Base-by-base conservation (phyloP, 208 protist genomes). In the Trypanosoma mega region DNA sequence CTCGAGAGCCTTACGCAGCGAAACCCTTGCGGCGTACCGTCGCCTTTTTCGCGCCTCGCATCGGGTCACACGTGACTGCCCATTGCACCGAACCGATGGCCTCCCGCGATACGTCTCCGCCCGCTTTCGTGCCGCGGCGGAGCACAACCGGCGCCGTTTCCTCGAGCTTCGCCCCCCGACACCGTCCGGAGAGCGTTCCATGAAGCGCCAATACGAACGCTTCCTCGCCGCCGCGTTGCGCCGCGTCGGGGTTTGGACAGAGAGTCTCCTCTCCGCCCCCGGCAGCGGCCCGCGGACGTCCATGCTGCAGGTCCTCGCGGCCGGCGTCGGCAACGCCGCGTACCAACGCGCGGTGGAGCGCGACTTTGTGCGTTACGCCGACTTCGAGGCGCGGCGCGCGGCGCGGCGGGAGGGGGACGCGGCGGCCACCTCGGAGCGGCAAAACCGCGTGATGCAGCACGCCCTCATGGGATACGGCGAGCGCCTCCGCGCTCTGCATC, bases 401-500 rank as follows among this genome's bases (percentile, higher is more conserved):
- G 76, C 60, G 33, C 82, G 83, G 21, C 56, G 82, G 33, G 88
- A 92, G 61, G 76, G 57, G 27, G 71, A 77, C 0, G 88, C 90
- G 49, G 82, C 86, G 47, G 76, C 78, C 1, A 87, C 80, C 2
- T 79, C 80, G 43, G 88, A 92, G 58, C 82, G 78, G 18, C 88
- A 94, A 60, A 94, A 94, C 57, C 78, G 85, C 1, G 82, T 94
- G 36, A 83, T 94, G 84, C 85, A 89, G 53, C 82, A 90, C 29
- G 84, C 88, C 5, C 31, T 92, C 0, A 61, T 88, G 5, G 82
- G 85, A 3, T 92, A 88, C 44, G 84, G 72, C 8, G 82, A 90
- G 58, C 73, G 82, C 0, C 68, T 94, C 21, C 64, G 87, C 7
- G 67, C 87, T 26, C 67, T 89, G 3, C 85, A 94, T 47, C 82